Evolutionary conservation across 169 alveolate species (phyloP).

Genomic region (Eimeria brunetti): DNA sequence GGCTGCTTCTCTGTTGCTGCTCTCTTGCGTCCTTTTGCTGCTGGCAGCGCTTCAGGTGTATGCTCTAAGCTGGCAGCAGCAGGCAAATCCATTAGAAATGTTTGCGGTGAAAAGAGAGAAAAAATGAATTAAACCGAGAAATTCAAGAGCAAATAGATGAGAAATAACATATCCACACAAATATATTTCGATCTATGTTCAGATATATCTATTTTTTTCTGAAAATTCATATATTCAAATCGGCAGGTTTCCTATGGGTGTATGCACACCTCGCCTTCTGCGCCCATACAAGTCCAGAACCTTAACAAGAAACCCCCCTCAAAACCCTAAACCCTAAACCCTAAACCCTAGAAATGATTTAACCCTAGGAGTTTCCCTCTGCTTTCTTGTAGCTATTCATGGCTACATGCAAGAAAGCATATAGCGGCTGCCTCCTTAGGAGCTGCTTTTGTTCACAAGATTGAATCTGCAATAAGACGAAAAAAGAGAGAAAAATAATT

Average conservation of each 20-base stretch:
- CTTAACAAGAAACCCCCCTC: not conserved
- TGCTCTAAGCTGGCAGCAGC: not conserved
- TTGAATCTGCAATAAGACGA: not conserved
- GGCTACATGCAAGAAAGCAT: not conserved
- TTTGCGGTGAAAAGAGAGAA: not conserved
- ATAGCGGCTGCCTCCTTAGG: not conserved
- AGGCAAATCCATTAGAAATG: not conserved
- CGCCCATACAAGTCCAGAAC: not conserved
- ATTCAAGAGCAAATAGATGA: not conserved
- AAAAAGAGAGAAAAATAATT: not conserved
- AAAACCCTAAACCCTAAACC: not conserved
- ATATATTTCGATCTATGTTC: too few relatives aligned
- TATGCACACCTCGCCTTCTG: not conserved
- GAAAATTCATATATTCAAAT: not conserved
- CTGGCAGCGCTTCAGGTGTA: not conserved
- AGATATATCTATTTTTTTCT: too few relatives aligned
- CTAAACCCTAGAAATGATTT: not conserved
- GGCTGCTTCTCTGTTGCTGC: conserved; percentile 42
- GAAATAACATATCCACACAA: too few relatives aligned
- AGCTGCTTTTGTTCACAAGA: not conserved
- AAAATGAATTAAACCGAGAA: not conserved
- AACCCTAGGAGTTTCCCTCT: not conserved
- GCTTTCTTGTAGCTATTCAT: not conserved
- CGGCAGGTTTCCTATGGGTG: not conserved
- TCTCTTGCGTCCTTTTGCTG: conserved; percentile 7